Conservation (phyloP, 345 rosid species). For the Lumnitzera littorea region DNA sequence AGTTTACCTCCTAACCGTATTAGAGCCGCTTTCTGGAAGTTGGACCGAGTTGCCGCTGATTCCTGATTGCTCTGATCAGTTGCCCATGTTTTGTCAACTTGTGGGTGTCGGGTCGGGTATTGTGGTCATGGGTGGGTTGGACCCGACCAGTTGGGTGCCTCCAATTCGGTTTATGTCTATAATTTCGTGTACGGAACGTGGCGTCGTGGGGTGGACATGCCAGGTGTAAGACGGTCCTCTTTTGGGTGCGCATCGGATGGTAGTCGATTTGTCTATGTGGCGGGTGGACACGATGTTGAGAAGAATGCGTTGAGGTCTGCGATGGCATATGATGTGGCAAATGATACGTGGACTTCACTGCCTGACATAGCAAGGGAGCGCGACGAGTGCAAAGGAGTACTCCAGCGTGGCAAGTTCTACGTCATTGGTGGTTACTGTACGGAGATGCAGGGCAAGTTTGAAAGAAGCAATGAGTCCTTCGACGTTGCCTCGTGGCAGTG, state of each 20-base stretch:
- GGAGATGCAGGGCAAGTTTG: conserved; percentile 58
- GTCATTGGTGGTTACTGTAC: conserved; percentile 66
- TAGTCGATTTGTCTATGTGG: conserved; percentile 50
- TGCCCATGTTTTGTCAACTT: conserved; percentile 59
- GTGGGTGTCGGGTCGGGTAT: conserved; percentile 50
- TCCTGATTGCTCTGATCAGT: conserved; percentile 34
- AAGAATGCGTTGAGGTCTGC: conserved; percentile 58
- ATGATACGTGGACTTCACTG: conserved; percentile 39
- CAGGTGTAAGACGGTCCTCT: conserved; percentile 47
- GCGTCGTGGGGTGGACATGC: conserved; percentile 58
- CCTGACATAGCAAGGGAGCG: conserved; percentile 71
- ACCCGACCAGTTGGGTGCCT: conserved; percentile 52
- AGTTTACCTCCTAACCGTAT: conserved; percentile 28
- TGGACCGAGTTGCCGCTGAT: conserved; percentile 51
- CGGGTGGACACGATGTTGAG: conserved; percentile 70
- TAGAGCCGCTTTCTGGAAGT: conserved; percentile 42
- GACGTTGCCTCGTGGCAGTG: conserved; percentile 36
- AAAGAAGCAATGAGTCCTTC: conserved; percentile 34
- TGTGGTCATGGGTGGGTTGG: conserved; percentile 64
- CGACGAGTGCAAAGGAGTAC: conserved; percentile 55
- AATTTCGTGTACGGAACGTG: conserved; percentile 43
- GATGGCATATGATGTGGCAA: conserved; percentile 40
- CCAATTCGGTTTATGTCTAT: conserved; percentile 39
- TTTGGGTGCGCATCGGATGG: conserved; percentile 64
- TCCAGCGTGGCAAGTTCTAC: conserved; percentile 51